Conservation (phyloP, 2,329 filamentous ascomycete species). For the Coniochaeta pulveracea region DNA sequence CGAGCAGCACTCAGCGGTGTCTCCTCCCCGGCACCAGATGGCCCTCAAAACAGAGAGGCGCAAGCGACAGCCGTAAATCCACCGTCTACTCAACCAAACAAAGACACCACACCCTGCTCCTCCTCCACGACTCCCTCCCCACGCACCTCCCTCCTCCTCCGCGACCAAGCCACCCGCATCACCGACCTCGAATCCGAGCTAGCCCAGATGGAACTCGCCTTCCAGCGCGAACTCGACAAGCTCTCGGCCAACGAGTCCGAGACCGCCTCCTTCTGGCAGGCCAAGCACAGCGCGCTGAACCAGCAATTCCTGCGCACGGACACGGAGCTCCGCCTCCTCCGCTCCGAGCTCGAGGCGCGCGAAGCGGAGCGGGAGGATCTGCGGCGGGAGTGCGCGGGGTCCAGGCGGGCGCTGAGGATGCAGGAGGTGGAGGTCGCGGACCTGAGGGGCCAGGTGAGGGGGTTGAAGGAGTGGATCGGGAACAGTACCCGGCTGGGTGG, state of each 20-base stretch:
- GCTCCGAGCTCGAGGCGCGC: slow-evolving; percentile 34
- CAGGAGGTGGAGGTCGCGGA: slow-evolving; percentile 45
- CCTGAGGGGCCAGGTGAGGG: slow-evolving; percentile 48
- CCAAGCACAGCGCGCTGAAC: slow-evolving; percentile 39
- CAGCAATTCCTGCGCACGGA: slow-evolving; percentile 40
- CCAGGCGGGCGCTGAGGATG: slow-evolving; percentile 31
- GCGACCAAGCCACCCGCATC: slow-evolving; percentile 43
- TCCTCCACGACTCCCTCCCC: background rate
- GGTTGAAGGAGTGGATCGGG: slow-evolving; percentile 63
- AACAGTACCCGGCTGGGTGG: slow-evolving; percentile 50
- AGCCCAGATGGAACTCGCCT: slow-evolving; percentile 38
- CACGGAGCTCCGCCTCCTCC: slow-evolving; percentile 38
- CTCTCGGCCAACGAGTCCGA: slow-evolving; percentile 43
- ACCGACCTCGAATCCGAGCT: slow-evolving; percentile 40
- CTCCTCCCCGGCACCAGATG: slow-evolving; percentile 19
- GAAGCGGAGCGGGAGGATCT: slow-evolving; percentile 37
- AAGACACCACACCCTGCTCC: slow-evolving; percentile 9
- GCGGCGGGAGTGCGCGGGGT: slow-evolving; percentile 34
- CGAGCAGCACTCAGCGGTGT: slow-evolving; percentile 25
- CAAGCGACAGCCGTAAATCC: slow-evolving; percentile 9
- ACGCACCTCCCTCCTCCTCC: too few species aligned
- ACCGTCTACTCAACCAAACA: too few species aligned
- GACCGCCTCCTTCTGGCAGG: slow-evolving; percentile 45
- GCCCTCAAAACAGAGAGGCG: slow-evolving; percentile 9
- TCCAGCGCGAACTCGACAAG: slow-evolving; percentile 39